A percentile compares a stretch with the other conserved stretches of the same genome.
phyloP scores from a whole-genome alignment of 495 filamentous ascomycete genomes.

The Annulohypoxylon maeteangense region DNA sequence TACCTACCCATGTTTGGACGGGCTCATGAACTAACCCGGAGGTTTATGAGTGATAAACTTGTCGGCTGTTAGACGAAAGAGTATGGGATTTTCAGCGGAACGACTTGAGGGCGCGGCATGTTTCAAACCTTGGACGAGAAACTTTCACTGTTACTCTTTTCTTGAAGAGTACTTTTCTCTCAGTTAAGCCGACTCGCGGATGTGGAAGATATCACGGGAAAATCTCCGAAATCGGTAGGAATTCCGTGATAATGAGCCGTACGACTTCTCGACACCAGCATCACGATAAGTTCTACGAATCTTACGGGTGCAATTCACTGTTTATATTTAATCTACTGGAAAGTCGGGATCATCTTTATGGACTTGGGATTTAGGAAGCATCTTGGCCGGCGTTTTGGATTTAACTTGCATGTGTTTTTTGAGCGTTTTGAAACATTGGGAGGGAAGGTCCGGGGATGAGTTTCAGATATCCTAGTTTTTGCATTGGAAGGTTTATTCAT shows the following conservation, averaged over 20 bases:
- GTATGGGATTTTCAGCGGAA: not conserved
- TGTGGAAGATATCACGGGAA: not conserved
- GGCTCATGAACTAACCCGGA: not conserved
- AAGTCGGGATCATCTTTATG: conserved; percentile 3
- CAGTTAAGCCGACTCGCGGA: not conserved
- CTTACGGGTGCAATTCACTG: conserved; percentile 6
- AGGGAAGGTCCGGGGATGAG: conserved; percentile 23
- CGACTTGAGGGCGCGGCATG: not conserved
- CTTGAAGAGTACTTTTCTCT: not conserved
- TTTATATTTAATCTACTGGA: conserved; percentile 4
- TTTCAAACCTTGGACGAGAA: not conserved
- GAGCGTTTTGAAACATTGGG: conserved; percentile 33
- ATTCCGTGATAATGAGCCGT: conserved; percentile 2
- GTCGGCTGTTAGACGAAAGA: not conserved
- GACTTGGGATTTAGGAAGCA: conserved; percentile 16
- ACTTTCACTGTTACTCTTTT: not conserved
- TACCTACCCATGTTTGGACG: not conserved
- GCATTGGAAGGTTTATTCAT: conserved; percentile 32
- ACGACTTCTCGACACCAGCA: not conserved
- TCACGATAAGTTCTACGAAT: conserved; percentile 7
- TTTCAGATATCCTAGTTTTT: conserved; percentile 37
- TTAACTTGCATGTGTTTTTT: conserved; percentile 28
- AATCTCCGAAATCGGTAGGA: no score
- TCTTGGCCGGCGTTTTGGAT: conserved; percentile 38
- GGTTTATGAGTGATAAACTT: not conserved